These are phyloP conservation scores for Dalbergia cochinchinensis DNA, from an alignment of 306 rosid species.

Conservation along the genomic window DNA sequence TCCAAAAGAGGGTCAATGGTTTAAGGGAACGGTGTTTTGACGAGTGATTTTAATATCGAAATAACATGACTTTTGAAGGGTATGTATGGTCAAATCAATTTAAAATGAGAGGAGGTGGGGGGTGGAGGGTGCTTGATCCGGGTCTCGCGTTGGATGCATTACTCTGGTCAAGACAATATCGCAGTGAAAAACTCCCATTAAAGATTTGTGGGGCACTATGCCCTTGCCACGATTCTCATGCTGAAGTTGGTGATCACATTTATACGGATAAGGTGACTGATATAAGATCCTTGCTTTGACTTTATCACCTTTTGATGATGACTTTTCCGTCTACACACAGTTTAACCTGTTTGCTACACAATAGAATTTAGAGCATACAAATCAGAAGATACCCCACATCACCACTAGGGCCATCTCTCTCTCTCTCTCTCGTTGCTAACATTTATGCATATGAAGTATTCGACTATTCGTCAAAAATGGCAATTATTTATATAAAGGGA, in stretches of 20 bases:
- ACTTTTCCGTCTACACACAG: conserved; percentile 25
- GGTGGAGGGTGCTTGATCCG: conserved; percentile 52
- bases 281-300: conserved; percentile 34
- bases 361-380: conserved; percentile 9
- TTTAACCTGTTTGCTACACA: conserved; percentile 21
- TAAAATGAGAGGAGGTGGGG: not conserved
- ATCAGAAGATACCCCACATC: conserved; percentile 18
- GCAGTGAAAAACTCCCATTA: conserved; percentile 24
- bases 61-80: not conserved
- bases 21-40: not conserved
- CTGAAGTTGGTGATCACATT: not conserved
- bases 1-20: not conserved
- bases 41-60: not conserved
- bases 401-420: not conserved
- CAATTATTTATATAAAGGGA: no score
- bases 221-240: conserved; percentile 1
- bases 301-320: conserved; percentile 4
- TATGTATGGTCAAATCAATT: not conserved
- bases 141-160: conserved; percentile 46
- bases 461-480: no score
- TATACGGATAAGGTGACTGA: conserved; percentile 32
- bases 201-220: conserved; percentile 28
- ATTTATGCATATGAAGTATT: no score
- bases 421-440: no score
- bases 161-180: conserved; percentile 33